These are phyloP conservation scores for Pezizomycotina sp. DNA, from an alignment of 2,329 filamentous ascomycete genomes.

Conservation along the genomic window DNA sequence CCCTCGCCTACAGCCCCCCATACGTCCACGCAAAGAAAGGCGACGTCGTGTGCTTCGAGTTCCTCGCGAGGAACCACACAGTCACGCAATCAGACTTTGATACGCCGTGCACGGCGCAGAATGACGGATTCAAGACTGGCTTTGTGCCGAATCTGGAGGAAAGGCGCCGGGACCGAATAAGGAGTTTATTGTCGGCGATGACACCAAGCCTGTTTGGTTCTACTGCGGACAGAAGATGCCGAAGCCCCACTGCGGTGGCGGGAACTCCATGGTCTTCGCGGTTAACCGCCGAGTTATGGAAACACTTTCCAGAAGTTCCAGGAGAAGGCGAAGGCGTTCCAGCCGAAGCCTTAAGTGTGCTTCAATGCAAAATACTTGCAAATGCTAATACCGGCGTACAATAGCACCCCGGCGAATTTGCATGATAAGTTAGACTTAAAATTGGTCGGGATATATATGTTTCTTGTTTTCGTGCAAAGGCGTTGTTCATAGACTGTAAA, in stretches of 20 bases:
- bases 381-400: no score
- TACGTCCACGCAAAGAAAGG: slow-evolving; percentile 47
- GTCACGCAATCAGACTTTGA: slow-evolving; percentile 31
- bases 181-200: slow-evolving; percentile 7
- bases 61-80: slow-evolving; percentile 38
- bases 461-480: no score
- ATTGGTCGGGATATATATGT: no score
- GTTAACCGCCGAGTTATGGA: no score
- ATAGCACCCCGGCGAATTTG: no score
- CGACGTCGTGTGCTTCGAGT: slow-evolving; percentile 50
- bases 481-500: no score
- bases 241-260: neutral
- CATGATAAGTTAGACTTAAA: no score
- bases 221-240: slow-evolving; percentile 56
- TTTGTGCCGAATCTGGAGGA: slow-evolving; percentile 15
- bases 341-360: no score
- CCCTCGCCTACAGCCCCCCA: slow-evolving; percentile 48
- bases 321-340: no score
- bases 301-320: no score
- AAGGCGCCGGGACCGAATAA: slow-evolving; percentile 3
- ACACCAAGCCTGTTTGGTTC: slow-evolving; percentile 56
- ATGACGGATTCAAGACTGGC: slow-evolving; percentile 7
- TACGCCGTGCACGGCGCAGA: slow-evolving; percentile 30
- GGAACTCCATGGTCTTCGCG: slow-evolving; percentile 18
- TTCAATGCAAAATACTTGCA: no score